Base-by-base conservation (phyloP, 805 yeast species). In the Maudiozyma serrabonitensis region DNA sequence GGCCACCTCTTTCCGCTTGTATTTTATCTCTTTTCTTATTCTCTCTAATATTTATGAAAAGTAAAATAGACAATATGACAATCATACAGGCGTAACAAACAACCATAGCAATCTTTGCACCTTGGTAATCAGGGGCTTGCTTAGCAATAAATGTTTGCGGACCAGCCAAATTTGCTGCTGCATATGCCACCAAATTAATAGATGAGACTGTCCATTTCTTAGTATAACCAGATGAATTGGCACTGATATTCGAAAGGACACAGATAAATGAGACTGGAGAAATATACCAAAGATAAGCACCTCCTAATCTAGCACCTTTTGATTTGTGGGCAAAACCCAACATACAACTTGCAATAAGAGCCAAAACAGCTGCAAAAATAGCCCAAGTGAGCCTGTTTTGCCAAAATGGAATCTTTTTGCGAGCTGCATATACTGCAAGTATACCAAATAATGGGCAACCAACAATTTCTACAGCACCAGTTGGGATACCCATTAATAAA, bases 221-320 rank as follows among this genome's bases (percentile, higher is more conserved):
- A n/a, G 90, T 83, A 53, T 79, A 77, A 12, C 93, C 93, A 1
- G 89, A 81, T 35, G 81, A 75, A 61, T 84, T 75, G 2, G 78
- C 69, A 28, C 69, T 64, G 47, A 71, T 63, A 41, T 63, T 56
- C 6, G 73, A 63, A 6, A 64, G 46, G 12, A 63, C 56, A 53
- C 71, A 67, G 47, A 67, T 65, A 51, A 64, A 63, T 12, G 70
- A 61, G 3, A 70, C 62, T 12, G 69, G 74, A 26, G 65, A 59
- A 23, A 72, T 63, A 15, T 66, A 61, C 56, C 56, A 60, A 37
- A 76, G 47, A 25, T 43, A 56, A 13, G 54, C 58, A 47, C 75
- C 74, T 2, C 72, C 72, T 21, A 72, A 66, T 54, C 66, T 61
- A 19, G 74, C 69, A 31, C 61, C 61, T 16, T 58, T 60, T 32